phyloP scores from a whole-genome alignment of 2,329 filamentous ascomycete species.

The Trematosphaeria pertusa region DNA sequence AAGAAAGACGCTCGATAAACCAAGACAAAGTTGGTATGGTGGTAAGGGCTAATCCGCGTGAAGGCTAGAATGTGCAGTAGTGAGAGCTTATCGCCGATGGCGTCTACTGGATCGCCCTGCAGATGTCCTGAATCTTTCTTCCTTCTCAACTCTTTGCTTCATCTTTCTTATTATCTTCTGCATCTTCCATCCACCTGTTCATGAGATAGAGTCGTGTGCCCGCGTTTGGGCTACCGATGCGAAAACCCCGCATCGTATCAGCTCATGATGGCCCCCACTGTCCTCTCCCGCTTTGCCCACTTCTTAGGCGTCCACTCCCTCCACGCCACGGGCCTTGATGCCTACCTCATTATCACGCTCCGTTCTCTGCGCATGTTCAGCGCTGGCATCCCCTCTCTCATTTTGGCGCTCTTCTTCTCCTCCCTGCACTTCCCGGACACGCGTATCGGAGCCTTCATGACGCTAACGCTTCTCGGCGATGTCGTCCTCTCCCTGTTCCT shows the following conservation, averaged over 20 bases:
- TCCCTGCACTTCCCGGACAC: slow-evolving; percentile 43
- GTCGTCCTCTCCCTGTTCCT: slow-evolving; percentile 45
- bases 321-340: slow-evolving; percentile 43
- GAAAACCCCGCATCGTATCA: not conserved
- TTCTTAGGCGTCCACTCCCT: slow-evolving; percentile 44
- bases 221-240: not conserved
- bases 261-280: slow-evolving; percentile 25
- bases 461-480: slow-evolving; percentile 49
- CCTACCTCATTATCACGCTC: slow-evolving; percentile 52
- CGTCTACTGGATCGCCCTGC: not conserved
- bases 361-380: slow-evolving; percentile 45
- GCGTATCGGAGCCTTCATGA: slow-evolving; percentile 50
- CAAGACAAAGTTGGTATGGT: too few relatives aligned
- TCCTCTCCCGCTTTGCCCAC: slow-evolving; percentile 28
- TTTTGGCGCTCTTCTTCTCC: slow-evolving; percentile 48
- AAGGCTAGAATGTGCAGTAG: slow-evolving; percentile 14
- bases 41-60: not conserved
- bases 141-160: not conserved
- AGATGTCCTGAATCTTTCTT: not conserved
- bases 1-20: not conserved
- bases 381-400: slow-evolving; percentile 46
- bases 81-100: not conserved
- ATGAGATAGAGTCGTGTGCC: not conserved
- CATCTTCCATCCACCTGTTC: not conserved
- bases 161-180: not conserved